phyloP scores from a whole-genome alignment of 768 basidiomycete genomes.

The Suillus bovinus region DNA sequence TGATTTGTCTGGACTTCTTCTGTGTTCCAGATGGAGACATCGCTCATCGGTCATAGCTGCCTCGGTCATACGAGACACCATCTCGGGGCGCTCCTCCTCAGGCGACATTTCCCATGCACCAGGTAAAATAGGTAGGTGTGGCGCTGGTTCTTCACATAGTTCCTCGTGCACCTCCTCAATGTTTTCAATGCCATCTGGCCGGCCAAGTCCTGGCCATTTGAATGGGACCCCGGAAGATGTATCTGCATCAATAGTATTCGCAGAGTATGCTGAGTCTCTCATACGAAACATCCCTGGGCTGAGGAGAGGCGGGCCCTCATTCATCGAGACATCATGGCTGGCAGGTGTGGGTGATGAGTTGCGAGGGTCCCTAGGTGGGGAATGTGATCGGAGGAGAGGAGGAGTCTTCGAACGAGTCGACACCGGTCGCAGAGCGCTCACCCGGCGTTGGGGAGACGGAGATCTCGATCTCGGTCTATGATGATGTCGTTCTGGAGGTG shows the following conservation, averaged over 20 bases:
- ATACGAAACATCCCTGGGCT: slow-evolving; percentile 53
- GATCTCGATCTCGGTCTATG: slow-evolving; percentile 22
- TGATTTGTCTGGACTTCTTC: slow-evolving; percentile 32
- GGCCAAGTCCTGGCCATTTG: slow-evolving; percentile 57
- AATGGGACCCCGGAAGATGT: slow-evolving; percentile 54
- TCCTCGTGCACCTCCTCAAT: slow-evolving; percentile 36
- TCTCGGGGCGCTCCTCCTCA: slow-evolving; percentile 47
- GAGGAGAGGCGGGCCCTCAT: slow-evolving; percentile 43
- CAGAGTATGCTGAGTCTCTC: slow-evolving; percentile 66
- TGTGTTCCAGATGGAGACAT: slow-evolving; percentile 27
- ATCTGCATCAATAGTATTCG: slow-evolving; percentile 42
- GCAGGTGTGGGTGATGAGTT: slow-evolving; percentile 22
- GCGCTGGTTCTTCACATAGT: slow-evolving; percentile 25
- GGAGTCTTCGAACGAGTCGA: slow-evolving; percentile 42
- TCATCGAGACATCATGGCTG: slow-evolving; percentile 17
- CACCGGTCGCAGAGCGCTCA: slow-evolving; percentile 32
- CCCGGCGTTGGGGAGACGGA: slow-evolving; percentile 25
- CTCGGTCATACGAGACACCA: slow-evolving; percentile 14
- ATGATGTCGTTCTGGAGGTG: slow-evolving; percentile 19
- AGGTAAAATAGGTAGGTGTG: slow-evolving; percentile 42
- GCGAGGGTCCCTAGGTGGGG: slow-evolving; percentile 25
- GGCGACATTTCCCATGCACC: slow-evolving; percentile 57
- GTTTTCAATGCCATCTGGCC: slow-evolving; percentile 39
- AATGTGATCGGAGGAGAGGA: slow-evolving; percentile 36
- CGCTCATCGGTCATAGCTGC: slow-evolving; percentile 28